Conservation (phyloP, 805 yeast genomes). For the Candida tammaniensis region DNA sequence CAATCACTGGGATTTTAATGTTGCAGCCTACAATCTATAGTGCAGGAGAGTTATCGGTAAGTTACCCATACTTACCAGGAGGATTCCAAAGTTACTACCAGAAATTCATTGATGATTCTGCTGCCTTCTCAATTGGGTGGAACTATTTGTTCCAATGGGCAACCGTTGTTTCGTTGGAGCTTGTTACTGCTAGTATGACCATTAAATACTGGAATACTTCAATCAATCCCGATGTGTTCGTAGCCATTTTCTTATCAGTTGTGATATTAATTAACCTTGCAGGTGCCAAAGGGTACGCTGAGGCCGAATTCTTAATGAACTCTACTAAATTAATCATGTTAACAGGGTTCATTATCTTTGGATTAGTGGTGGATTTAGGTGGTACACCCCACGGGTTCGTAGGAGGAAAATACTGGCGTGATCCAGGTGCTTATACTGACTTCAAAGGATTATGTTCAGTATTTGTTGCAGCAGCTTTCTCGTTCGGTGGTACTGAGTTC, state of each 20-base stretch:
- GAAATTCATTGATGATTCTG: slow-evolving; percentile 53
- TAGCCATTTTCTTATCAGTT: slow-evolving; percentile 48
- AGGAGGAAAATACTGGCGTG: slow-evolving; percentile 42
- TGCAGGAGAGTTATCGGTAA: slow-evolving; percentile 54
- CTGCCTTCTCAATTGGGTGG: slow-evolving; percentile 62
- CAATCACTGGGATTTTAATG: slow-evolving; percentile 33
- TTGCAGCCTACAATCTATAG: slow-evolving; percentile 38
- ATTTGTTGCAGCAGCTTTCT: slow-evolving; percentile 40
- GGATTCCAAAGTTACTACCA: slow-evolving; percentile 59
- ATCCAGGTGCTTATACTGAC: slow-evolving; percentile 36
- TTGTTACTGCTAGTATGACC: slow-evolving; percentile 64
- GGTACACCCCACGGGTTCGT: slow-evolving; percentile 34
- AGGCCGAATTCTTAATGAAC: slow-evolving; percentile 41
- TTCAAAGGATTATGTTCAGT: slow-evolving; percentile 41
- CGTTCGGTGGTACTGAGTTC: slow-evolving; percentile 41
- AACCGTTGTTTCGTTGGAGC: slow-evolving; percentile 58
- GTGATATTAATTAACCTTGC: slow-evolving; percentile 43
- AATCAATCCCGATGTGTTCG: slow-evolving; percentile 57
- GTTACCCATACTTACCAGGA: slow-evolving; percentile 56
- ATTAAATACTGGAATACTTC: slow-evolving; percentile 51
- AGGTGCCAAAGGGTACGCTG: slow-evolving; percentile 48
- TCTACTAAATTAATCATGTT: slow-evolving; percentile 34
- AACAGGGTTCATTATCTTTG: slow-evolving; percentile 40
- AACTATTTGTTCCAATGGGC: slow-evolving; percentile 64
- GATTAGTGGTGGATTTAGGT: slow-evolving; percentile 38